Percentiles rank a stretch among this genome's conserved stretches.
Evolutionary conservation across 345 rosid genomes (phyloP).

Genomic region (Lepidium sativum): DNA sequence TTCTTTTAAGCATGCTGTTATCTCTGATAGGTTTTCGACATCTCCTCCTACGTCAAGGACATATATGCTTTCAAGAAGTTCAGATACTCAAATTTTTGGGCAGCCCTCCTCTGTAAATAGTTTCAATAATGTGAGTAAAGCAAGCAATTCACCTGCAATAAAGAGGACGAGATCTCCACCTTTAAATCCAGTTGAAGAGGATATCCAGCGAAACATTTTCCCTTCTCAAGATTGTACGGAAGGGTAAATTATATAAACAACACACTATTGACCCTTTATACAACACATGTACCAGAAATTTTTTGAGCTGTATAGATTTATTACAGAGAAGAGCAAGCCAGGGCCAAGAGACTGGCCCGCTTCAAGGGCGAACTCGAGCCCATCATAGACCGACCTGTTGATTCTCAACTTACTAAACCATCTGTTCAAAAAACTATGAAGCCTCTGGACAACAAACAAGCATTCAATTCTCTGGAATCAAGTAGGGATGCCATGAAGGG

Average conservation of each 20-base stretch:
- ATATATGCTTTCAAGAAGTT: conserved; percentile 29
- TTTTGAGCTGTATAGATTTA: conserved; percentile 7
- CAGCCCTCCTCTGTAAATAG: conserved; percentile 26
- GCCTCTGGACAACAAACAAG: conserved; percentile 31
- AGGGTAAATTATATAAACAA: conserved; percentile 38
- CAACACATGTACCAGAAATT: conserved; percentile 5
- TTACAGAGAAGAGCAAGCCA: conserved; percentile 73
- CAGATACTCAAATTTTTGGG: conserved; percentile 37
- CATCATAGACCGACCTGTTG: conserved; percentile 28
- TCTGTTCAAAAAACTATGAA: conserved; percentile 27
- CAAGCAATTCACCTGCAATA: conserved; percentile 25
- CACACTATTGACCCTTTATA: conserved; percentile 6
- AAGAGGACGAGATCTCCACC: conserved; percentile 76
- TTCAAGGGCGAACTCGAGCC: conserved; percentile 66
- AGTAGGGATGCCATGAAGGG: conserved; percentile 30
- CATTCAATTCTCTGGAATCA: conserved; percentile 27
- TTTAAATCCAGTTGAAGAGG: conserved; percentile 33
- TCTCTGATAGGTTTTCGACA: conserved; percentile 24
- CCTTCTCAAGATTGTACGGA: conserved; percentile 44
- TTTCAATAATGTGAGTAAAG: conserved; percentile 23
- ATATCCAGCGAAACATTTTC: conserved; percentile 34
- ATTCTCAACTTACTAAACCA: conserved; percentile 32
- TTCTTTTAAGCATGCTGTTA: conserved; percentile 7
- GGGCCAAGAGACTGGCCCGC: conserved; percentile 77
- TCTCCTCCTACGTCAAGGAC: conserved; percentile 22